Base-by-base conservation (phyloP, 2,329 filamentous ascomycete species). In the Botrytis galanthina region DNA sequence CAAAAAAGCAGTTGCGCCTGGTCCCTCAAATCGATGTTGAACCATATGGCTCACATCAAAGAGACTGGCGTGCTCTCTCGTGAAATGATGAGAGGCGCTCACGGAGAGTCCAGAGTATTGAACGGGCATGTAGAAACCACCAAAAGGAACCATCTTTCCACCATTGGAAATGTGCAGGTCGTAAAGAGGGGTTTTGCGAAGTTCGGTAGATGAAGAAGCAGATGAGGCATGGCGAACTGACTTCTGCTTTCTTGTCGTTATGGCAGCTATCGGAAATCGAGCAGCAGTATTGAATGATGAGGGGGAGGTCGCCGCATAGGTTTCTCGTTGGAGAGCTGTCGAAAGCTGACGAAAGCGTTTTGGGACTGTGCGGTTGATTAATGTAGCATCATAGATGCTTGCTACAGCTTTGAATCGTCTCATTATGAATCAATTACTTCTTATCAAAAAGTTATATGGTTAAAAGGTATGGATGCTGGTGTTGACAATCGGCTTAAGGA, bases 11-110 rank as follows among this genome's bases (percentile, higher is more conserved):
- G 91, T 87, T 8, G 93, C 95, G 48, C 92, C 92, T 10, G 93
- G 90, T 0, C 96, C 96, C 70, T 89, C 89, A 81, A 99, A 90
- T 77, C 91, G 88, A 82, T 97, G 94, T 84, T 97, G 95, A 76
- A 92, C 94, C 95, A 98, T 98, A 85, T 98, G 96, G 82, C 92
- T 92, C 72, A 98, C 96, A 83, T 99, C 96, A 81, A 99, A 99
- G 76, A 99, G 85, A 76, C 94, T 97, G 73, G 93, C 92, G 83
- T 95, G 92, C 78, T 90, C 87, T 72, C 96, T 90, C 26, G 96
- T 98, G 87, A 95, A 98, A 79, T 90, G 87, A 85, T 98, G 96
- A 70, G 94, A 97, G 75, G 94, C 93, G 77, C 89, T 87, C 76
- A 98, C 92, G 78, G 92, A 91, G 77, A 93, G 87, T 77, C 90